These are phyloP conservation scores for Amylostereum areolatum DNA, from an alignment of 1,284 basidiomycete genomes.

Conservation along the genomic window DNA sequence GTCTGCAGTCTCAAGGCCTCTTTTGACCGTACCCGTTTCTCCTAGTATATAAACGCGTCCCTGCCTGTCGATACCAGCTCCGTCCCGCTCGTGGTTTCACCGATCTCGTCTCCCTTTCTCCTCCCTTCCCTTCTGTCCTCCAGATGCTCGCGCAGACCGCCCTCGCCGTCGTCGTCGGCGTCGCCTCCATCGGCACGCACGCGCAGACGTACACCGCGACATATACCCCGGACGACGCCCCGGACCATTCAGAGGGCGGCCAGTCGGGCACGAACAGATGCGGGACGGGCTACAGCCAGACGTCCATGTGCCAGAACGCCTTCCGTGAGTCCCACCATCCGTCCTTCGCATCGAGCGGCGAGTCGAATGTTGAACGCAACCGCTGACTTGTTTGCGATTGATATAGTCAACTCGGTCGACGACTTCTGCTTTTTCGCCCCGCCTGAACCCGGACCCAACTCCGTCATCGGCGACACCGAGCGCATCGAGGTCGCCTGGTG, in stretches of 20 bases:
- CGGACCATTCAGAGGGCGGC: constrained; percentile 48
- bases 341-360: not conserved
- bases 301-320: constrained; percentile 60
- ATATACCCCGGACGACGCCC: constrained; percentile 37
- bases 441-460: constrained; percentile 45
- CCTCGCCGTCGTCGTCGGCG: constrained; percentile 6
- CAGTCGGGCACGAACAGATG: constrained; percentile 65
- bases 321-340: constrained; percentile 37
- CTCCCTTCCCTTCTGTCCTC: too few relatives aligned
- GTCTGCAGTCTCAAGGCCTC: too few relatives aligned
- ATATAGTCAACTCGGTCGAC: constrained; percentile 52
- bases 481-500: constrained; percentile 69
- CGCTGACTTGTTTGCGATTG: constrained; percentile 13
- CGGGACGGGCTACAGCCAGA: constrained; percentile 49
- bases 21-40: too few relatives aligned
- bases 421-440: constrained; percentile 60
- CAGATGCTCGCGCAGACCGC: not conserved
- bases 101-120: not conserved
- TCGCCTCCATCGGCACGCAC: constrained; percentile 16
- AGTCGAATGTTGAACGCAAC: constrained; percentile 1
- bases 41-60: too few relatives aligned
- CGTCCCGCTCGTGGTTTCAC: not conserved
- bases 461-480: constrained; percentile 54
- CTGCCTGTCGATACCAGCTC: too few relatives aligned
- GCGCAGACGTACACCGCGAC: constrained; percentile 32